A percentile compares a stretch with the other conserved stretches of the same genome.
Conservation (phyloP, 176 grass and related monocot species). For the Paspalum notatum region DNA sequence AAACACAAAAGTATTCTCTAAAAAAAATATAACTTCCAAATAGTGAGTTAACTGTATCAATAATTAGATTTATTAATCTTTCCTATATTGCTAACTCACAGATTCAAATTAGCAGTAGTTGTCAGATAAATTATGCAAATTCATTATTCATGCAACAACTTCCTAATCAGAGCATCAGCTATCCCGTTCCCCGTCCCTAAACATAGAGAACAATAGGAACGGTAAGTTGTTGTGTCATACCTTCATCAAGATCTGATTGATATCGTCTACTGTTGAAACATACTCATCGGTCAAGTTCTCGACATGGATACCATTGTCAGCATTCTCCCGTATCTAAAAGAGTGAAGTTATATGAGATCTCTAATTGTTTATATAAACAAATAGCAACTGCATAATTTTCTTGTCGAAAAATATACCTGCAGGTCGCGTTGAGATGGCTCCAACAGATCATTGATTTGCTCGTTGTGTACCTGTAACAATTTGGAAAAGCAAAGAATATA, state of each 20-base stretch:
- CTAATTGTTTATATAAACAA: background rate
- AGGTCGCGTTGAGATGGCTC: constrained; percentile 91
- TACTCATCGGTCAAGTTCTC: constrained; percentile 94
- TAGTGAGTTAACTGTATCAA: background rate
- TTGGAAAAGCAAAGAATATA: constrained; percentile 9
- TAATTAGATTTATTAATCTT: background rate
- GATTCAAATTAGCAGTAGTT: background rate
- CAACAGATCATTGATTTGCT: constrained; percentile 89
- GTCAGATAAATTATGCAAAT: background rate
- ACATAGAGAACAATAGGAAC: background rate
- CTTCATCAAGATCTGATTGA: constrained; percentile 94
- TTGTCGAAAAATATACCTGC: constrained; percentile 59
- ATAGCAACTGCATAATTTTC: background rate
- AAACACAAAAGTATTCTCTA: background rate
- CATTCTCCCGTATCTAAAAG: constrained; percentile 76
- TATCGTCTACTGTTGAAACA: constrained; percentile 72
- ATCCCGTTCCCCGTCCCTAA: constrained; percentile 8
- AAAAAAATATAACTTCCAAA: background rate
- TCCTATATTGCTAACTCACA: background rate
- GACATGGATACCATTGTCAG: constrained; percentile 71
- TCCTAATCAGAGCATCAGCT: background rate
- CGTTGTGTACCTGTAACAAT: constrained; percentile 75
- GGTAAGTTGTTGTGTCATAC: constrained; percentile 40
- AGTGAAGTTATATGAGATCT: constrained; percentile 26
- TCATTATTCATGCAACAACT: background rate